Conservation (phyloP, 805 yeast genomes). For the Osmozyma mogii region DNA sequence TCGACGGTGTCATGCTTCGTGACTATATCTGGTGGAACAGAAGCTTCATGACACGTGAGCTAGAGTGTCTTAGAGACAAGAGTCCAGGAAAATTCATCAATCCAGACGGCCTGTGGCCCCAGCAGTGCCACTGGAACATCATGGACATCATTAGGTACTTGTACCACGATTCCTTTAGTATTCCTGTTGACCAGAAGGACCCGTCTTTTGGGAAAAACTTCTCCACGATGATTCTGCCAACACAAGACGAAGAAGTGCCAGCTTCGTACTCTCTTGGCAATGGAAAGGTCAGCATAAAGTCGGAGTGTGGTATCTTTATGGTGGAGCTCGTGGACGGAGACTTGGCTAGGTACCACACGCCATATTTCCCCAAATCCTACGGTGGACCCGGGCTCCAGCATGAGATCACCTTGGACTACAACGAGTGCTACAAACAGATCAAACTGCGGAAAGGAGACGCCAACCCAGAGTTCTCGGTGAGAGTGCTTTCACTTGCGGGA, state of each 20-base stretch:
- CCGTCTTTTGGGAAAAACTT: conserved; percentile 26
- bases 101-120: conserved; percentile 38
- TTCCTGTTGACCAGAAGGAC: conserved; percentile 57
- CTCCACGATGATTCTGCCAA: conserved; percentile 21
- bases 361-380: conserved; percentile 47
- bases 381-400: conserved; percentile 58
- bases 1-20: conserved; percentile 81
- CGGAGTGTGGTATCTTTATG: conserved; percentile 63
- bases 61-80: conserved; percentile 44
- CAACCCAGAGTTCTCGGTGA: conserved; percentile 36
- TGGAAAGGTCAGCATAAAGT: conserved; percentile 31
- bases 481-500: conserved; percentile 53
- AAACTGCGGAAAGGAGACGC: conserved; percentile 19
- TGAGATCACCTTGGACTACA: conserved; percentile 41
- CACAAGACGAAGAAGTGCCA: conserved; percentile 18
- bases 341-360: conserved; percentile 49
- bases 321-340: conserved; percentile 61
- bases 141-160: conserved; percentile 71
- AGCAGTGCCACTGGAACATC: conserved; percentile 84
- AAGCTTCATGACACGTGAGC: conserved; percentile 70
- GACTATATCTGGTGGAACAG: conserved; percentile 78
- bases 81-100: conserved; percentile 36
- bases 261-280: conserved; percentile 14
- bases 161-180: conserved; percentile 70
- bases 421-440: conserved; percentile 25